Base-by-base conservation (phyloP, 441 rosid species). In the Syzygium syzygioides region DNA sequence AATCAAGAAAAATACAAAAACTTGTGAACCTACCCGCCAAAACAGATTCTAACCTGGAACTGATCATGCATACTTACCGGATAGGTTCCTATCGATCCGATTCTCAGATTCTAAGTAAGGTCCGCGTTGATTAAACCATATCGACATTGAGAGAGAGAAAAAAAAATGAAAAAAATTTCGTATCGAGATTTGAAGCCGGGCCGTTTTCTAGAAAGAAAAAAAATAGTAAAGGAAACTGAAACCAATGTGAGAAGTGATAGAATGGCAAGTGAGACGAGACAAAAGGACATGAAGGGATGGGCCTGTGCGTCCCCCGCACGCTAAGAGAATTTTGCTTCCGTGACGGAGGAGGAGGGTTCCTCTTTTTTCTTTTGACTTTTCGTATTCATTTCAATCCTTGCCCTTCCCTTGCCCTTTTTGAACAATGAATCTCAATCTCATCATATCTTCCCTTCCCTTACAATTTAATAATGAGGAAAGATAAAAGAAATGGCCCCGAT, bases 111-210 rank as follows among this genome's bases (percentile, higher is more conserved):
- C 48, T 7, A 45, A 45, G 48, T 7, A 45, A 1, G 48, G 48
- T n/a, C 28, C 14, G 66, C 18, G 4, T 28, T 30, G 4, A 28
- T 60, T 3, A 60, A 60, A 1, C 1, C 28, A 5, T 28, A 60
- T 60, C 2, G 18, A 28, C 13, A 60, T 28, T 2, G 9, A 60
- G 32, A 28, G 66, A 28, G 64, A 57, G 66, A 60, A 0, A 2
- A 0, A 1, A 1, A 0, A 60, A 1, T 1, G 5, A 14, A 14
- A 4, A 28, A 13, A 60, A 5, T 1, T 60, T 28, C 68, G 9
- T 14, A 60, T 60, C 14, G 68, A 32, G 68, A 60, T 3, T 28
- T 28, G 32, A 60, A 60, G 68, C 28, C 14, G 32, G 68, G 18
- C 18, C 32, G 14, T 60, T 14, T 60, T 60, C 68, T 60, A 28